phyloP scores from a whole-genome alignment of 441 rosid species.

The Eutrema salsugineum region DNA sequence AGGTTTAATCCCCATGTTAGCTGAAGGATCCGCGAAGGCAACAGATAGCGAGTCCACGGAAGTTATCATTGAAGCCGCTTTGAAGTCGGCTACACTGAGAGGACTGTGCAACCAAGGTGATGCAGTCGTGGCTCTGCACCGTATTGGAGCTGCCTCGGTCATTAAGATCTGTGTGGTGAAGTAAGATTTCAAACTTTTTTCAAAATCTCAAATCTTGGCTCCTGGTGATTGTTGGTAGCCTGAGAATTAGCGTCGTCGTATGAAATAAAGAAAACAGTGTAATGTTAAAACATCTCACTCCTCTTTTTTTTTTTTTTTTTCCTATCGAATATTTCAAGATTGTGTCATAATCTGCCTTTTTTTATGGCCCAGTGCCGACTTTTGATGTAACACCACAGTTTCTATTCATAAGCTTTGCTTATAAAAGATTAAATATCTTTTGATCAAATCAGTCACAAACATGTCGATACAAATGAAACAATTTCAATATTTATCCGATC shows the following conservation, averaged over 20 bases:
- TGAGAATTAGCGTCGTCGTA: slow-evolving; percentile 10
- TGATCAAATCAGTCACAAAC: too few relatives aligned
- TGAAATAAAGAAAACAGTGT: slow-evolving; percentile 23
- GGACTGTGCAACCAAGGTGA: slow-evolving; percentile 72
- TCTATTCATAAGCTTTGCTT: slow-evolving; percentile 15
- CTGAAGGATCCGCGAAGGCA: slow-evolving; percentile 94
- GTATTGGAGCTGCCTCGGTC: slow-evolving; percentile 86
- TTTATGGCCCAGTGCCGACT: background rate
- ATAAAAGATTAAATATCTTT: slow-evolving; percentile 26
- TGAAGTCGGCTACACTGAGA: slow-evolving; percentile 60
- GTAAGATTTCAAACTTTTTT: slow-evolving; percentile 28
- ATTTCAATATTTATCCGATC: too few relatives aligned
- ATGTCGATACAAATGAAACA: too few relatives aligned
- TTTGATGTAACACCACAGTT: slow-evolving; percentile 8
- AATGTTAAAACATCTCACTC: background rate
- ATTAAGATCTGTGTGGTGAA: slow-evolving; percentile 90
- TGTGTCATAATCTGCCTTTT: background rate
- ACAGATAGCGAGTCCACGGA: slow-evolving; percentile 89
- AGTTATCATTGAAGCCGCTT: slow-evolving; percentile 69
- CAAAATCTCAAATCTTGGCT: slow-evolving; percentile 14
- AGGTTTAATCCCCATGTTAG: slow-evolving; percentile 76
- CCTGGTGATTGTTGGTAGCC: slow-evolving; percentile 26
- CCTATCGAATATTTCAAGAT: background rate
- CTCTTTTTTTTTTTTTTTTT: background rate
- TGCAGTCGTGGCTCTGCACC: slow-evolving; percentile 80